Base-by-base conservation (phyloP, 1,139 yeast genomes). In the Kodamaea derodonti region DNA sequence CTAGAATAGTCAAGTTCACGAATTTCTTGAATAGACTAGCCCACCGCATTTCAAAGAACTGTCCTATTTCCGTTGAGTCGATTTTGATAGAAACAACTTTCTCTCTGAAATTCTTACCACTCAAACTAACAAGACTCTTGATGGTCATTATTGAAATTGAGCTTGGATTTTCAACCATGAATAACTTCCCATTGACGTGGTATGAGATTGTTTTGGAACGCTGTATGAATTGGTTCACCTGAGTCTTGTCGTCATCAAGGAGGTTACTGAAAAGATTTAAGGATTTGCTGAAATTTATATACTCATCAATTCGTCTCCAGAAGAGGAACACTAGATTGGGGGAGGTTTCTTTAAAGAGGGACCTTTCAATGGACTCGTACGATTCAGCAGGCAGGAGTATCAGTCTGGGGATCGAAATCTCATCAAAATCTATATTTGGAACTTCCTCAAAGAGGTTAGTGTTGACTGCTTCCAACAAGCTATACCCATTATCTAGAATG, bases 41-140 rank as follows among this genome's bases (percentile, higher is more conserved):
- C 73, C 73, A 68, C 27, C 54, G 58, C 4, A 49, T 39, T 3
- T 56, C 55, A 39, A 50, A 65, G 33, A 59, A 52, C 20, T 53
- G 52, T 2, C 74, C 73, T 3, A 68, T 58, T 35, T 66, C 68
- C n/a, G 69, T 60, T 11, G 60, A 51, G 17, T 45, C 43, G 17
- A 68, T 54, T 15, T 63, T 49, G 3, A 68, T 24, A 13, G 40
- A 30, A 4, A 40, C 41, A 27, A 66, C 37, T 35, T 62, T 60
- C 9, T 38, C 41, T 13, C 48, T 47, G 24, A 56, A 41, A 1
- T 47, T 42, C 23, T 46, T 45, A 23, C 35, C 38, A 15, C 62
- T 46, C 10, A 62, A 38, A 14, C 48, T 46, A 14, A 55, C 52
- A 33, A 64, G 36, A 3, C 54, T 54, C 31, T 53, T 52, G 30